Conservation (phyloP, 768 basidiomycete genomes). For the Rhodosporidiobolus sp. region DNA sequence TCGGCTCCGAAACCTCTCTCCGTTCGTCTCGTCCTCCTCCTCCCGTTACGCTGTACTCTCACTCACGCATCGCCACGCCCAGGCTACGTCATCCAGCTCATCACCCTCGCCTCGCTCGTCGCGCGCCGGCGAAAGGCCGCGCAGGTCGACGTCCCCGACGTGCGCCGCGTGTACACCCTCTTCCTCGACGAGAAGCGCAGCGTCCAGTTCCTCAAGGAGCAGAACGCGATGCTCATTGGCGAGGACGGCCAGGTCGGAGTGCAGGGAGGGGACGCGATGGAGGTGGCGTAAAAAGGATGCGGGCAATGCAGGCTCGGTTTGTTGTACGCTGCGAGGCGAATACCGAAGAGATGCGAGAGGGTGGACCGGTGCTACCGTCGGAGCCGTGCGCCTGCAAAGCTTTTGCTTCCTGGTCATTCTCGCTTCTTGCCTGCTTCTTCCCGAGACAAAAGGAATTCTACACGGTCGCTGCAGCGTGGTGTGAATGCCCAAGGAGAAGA, state of each 20-base stretch:
- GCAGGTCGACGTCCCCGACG: constrained; percentile 77
- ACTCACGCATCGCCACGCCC: background rate
- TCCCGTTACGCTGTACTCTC: background rate
- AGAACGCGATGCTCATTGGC: constrained; percentile 34
- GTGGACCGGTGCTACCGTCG: too few relatives aligned
- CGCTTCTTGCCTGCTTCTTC: too few relatives aligned
- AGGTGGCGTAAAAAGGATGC: constrained; percentile 5
- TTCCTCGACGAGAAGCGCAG: constrained; percentile 92
- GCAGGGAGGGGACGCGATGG: constrained; percentile 7
- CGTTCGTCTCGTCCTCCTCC: constrained; percentile 43
- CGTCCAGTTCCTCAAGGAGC: constrained; percentile 82
- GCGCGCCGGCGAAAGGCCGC: constrained; percentile 77
- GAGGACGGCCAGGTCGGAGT: constrained; percentile 29
- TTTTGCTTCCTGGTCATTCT: too few relatives aligned
- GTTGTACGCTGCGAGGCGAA: too few relatives aligned
- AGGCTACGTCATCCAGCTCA: constrained; percentile 87
- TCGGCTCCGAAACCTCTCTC: constrained; percentile 84
- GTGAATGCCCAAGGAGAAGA: too few relatives aligned
- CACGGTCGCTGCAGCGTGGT: too few relatives aligned
- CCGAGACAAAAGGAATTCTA: too few relatives aligned
- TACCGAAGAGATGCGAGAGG: too few relatives aligned
- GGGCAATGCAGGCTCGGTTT: background rate
- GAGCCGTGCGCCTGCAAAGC: too few relatives aligned
- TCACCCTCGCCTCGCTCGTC: constrained; percentile 83
- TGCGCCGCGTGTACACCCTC: constrained; percentile 68